Base-by-base conservation (phyloP, 441 rosid species). In the Erysimum cheiri region DNA sequence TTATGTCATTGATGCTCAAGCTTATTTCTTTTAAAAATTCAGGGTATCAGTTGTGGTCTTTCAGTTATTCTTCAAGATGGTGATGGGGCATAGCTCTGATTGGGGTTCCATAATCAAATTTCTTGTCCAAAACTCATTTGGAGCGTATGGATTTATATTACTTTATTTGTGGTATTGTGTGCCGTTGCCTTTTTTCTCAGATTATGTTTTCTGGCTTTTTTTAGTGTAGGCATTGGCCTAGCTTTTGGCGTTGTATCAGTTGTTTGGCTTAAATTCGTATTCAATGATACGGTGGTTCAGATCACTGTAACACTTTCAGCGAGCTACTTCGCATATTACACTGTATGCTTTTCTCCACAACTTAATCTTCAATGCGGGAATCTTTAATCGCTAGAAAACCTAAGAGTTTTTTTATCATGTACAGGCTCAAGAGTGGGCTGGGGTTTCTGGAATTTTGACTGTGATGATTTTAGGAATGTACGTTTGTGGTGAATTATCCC, bases 401-500 rank as follows among this genome's bases (percentile, higher is more conserved):
- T 75, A 37, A 76, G 43, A 65, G 10, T 43, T 46, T 15, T 43
- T 67, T 79, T 71, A n/a, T 74, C 56, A 47, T 82, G 69, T 71
- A 60, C 71, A 95, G 99, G 98, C 95, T 36, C 96, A 95, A 86
- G 91, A 83, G 73, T 97, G 92, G 50, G 80, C 86, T 70, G 89
- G 77, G 73, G 84, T 85, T 70, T 92, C 99, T 67, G 99, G 98
- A 50, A 89, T 95, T 79, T 80, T 95, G 83, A 84, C 98, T 14
- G 98, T 95, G 75, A 95, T 95, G 97, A 84, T 89, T 60, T 67
- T 92, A 79, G 99, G 98, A 78, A 95, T 95, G 98, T 92, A 87
- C 86, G 96, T 83, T 83, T 19, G 78, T n/a, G 62, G 88, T 75
- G 87, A 86, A 69, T 13, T 49, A 15, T 68, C 54, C 36, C 32